Evolutionary conservation across 129 eudicot genomes (phyloP).

Genomic region (Erigeron canadensis): DNA sequence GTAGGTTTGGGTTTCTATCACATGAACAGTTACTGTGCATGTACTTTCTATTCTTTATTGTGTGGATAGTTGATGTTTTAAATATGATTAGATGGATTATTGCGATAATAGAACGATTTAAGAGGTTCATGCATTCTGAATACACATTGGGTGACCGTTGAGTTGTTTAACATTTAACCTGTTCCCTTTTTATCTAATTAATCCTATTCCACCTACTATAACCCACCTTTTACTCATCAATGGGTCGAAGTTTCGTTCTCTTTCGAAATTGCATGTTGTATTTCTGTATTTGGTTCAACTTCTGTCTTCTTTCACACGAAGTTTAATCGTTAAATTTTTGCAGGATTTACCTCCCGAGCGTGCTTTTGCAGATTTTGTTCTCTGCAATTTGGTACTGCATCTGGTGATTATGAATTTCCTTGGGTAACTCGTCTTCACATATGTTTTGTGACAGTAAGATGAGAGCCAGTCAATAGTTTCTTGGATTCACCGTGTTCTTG

Average conservation of each 20-base stretch:
- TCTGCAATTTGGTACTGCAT: slow-evolving; percentile 54
- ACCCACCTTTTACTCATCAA: not conserved
- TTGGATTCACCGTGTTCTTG: not conserved
- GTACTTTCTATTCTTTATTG: no score
- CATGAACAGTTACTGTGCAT: no score
- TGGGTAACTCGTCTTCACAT: slow-evolving; percentile 27
- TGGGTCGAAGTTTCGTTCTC: not conserved
- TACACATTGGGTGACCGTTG: not conserved
- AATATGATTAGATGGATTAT: no score
- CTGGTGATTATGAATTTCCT: slow-evolving; percentile 60
- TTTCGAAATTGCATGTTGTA: not conserved
- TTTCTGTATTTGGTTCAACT: not conserved
- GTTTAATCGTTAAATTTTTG: slow-evolving; percentile 16
- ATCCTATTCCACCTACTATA: not conserved
- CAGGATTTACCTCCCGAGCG: slow-evolving; percentile 58
- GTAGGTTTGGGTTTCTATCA: no score
- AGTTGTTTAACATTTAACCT: not conserved
- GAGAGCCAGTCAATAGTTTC: not conserved
- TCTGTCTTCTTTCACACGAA: not conserved
- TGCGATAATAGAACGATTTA: no score
- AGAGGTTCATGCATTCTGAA: not conserved
- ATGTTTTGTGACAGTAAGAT: slow-evolving; percentile 16
- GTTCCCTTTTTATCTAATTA: not conserved
- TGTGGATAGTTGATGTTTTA: no score
- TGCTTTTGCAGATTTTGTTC: slow-evolving; percentile 55